These are phyloP conservation scores for Aureobasidium sp. DNA, from an alignment of 2,329 filamentous ascomycete species.

Conservation along the genomic window DNA sequence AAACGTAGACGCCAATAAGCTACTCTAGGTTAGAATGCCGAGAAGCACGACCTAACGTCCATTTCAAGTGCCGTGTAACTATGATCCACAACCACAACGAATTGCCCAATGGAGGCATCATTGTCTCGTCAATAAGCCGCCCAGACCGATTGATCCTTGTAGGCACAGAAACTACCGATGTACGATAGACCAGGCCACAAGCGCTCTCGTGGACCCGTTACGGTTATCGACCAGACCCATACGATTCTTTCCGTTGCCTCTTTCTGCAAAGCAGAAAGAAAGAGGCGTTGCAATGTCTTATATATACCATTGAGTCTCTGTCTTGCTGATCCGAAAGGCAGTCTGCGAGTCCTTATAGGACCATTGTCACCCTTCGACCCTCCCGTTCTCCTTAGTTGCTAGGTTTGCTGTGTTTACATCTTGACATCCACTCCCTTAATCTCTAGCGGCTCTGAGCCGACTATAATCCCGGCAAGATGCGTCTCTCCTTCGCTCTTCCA, in stretches of 20 bases:
- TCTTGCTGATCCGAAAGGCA: not conserved
- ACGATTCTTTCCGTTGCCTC: not conserved
- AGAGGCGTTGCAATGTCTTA: slow-evolving; percentile 6
- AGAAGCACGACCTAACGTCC: not conserved
- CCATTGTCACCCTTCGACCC: not conserved
- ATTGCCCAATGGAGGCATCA: not conserved
- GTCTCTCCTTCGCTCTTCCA: slow-evolving; percentile 10
- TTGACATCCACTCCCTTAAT: slow-evolving; percentile 1
- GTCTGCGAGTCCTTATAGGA: slow-evolving; percentile 1
- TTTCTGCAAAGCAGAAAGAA: not conserved
- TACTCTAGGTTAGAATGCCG: not conserved
- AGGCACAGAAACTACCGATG: slow-evolving; percentile 1
- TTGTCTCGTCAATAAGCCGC: not conserved
- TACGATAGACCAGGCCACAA: not conserved
- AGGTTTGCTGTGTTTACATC: slow-evolving; percentile 3
- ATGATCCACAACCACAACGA: not conserved
- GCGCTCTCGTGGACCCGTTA: not conserved
- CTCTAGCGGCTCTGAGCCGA: slow-evolving; percentile 2
- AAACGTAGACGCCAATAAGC: not conserved
- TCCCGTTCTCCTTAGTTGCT: not conserved
- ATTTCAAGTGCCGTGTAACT: not conserved
- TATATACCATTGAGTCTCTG: not conserved
- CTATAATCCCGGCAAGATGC: slow-evolving; percentile 2
- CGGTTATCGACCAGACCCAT: not conserved
- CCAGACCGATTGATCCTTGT: not conserved